Conservation (phyloP, 164 flowering plant species). For the grape (Vitis vinifera) region ASM3070453v1 NC_081820.1:22985501-22986000, state of each 20-base stretch:
- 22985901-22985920: slow-evolving; percentile 40
- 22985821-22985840: neutral
- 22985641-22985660: neutral
- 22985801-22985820: neutral
- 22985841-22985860: neutral
- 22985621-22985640: slow-evolving; percentile 40
- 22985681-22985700: neutral
- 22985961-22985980: slow-evolving; percentile 93
- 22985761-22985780: neutral
- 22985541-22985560: slow-evolving; percentile 82
- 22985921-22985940: slow-evolving; percentile 65
- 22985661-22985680: neutral
- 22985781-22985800: neutral
- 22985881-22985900: neutral
- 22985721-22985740: too few species aligned
- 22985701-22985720: too few species aligned
- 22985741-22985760: neutral
- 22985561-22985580: slow-evolving; percentile 87
- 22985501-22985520: neutral
- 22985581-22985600: slow-evolving; percentile 67
- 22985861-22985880: neutral
- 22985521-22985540: slow-evolving; percentile 96
- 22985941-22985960: slow-evolving; percentile 78
- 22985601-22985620: slow-evolving; percentile 40
- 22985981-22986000: slow-evolving; percentile 97